Conservation (phyloP, 2,329 filamentous ascomycete genomes). For the Colletotrichum musicola region DNA sequence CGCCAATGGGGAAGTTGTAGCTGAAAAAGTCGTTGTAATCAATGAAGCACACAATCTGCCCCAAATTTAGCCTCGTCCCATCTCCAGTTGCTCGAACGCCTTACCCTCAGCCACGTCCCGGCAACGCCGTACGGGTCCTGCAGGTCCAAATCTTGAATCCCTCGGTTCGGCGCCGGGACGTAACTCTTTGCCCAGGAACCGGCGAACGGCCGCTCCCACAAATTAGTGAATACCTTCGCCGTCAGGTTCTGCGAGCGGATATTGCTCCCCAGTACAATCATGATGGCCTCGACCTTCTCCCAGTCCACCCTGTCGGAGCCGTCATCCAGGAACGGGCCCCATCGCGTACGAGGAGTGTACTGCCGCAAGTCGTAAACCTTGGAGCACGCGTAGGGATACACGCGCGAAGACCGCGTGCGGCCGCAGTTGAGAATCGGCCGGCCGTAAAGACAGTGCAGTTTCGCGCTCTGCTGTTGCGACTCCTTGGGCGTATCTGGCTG, state of each 20-base stretch:
- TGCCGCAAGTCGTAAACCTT: constrained; percentile 81
- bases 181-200: constrained; percentile 68
- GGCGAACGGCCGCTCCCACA: constrained; percentile 69
- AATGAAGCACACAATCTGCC: constrained; percentile 61
- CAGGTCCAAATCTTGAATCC: constrained; percentile 59
- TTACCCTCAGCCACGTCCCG: constrained; percentile 78
- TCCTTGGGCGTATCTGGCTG: constrained; percentile 45
- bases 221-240: constrained; percentile 60
- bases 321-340: constrained; percentile 80
- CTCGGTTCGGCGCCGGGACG: constrained; percentile 50
- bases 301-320: constrained; percentile 75
- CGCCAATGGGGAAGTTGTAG: constrained; percentile 74
- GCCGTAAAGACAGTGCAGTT: constrained; percentile 78
- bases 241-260: constrained; percentile 62
- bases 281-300: constrained; percentile 83
- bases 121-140: constrained; percentile 78
- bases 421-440: constrained; percentile 62
- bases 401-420: constrained; percentile 51
- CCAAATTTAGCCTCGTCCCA: not conserved
- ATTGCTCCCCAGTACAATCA: constrained; percentile 77
- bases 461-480: constrained; percentile 74
- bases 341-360: constrained; percentile 71
- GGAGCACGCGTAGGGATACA: constrained; percentile 73
- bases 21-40: constrained; percentile 80
- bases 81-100: constrained; percentile 40